A percentile compares a stretch with the other conserved stretches of the same genome.
Conservation (phyloP, 2,329 filamentous ascomycete species). For the Aspergillus tamarii region DNA sequence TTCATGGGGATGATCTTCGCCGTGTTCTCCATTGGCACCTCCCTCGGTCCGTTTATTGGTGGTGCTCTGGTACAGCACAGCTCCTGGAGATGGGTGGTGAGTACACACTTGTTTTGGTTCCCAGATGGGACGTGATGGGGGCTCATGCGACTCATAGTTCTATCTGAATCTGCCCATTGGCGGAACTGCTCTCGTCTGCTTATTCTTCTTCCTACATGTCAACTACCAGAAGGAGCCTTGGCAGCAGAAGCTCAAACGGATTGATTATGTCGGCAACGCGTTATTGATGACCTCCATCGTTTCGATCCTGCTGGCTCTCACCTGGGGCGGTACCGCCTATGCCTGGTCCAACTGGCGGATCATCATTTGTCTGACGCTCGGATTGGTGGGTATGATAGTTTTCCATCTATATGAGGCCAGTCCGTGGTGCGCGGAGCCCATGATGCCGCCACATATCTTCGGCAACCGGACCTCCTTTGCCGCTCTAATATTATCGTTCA, state of each 20-base stretch:
- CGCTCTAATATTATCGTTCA: slow-evolving; percentile 14
- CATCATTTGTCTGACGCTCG: slow-evolving; percentile 33
- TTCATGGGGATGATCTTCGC: slow-evolving; percentile 30
- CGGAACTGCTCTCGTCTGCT: slow-evolving; percentile 24
- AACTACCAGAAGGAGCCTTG: not conserved
- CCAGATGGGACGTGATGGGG: too few relatives aligned
- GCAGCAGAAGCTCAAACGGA: slow-evolving; percentile 14
- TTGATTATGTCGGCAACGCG: slow-evolving; percentile 36
- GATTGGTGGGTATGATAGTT: slow-evolving; percentile 25
- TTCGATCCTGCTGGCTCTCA: slow-evolving; percentile 35
- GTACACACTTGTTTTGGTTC: too few relatives aligned
- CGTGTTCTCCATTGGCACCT: slow-evolving; percentile 43
- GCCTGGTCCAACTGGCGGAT: slow-evolving; percentile 35
- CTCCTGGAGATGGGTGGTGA: slow-evolving; percentile 31
- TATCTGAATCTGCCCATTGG: slow-evolving; percentile 35
- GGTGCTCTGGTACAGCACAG: slow-evolving; percentile 29
- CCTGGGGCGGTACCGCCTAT: slow-evolving; percentile 34
- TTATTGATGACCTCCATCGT: slow-evolving; percentile 32
- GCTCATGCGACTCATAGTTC: slow-evolving; percentile 15
- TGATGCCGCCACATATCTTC: slow-evolving; percentile 51
- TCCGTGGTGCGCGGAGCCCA: slow-evolving; percentile 29
- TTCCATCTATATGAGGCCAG: slow-evolving; percentile 26
- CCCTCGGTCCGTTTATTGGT: slow-evolving; percentile 50
- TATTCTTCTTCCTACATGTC: slow-evolving; percentile 30
- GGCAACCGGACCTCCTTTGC: slow-evolving; percentile 41